Percentiles rank a stretch among this genome's conserved stretches.
Evolutionary conservation across 177 flowering plant species (phyloP).

Genomic region (Tripterygium wilfordii): DNA sequence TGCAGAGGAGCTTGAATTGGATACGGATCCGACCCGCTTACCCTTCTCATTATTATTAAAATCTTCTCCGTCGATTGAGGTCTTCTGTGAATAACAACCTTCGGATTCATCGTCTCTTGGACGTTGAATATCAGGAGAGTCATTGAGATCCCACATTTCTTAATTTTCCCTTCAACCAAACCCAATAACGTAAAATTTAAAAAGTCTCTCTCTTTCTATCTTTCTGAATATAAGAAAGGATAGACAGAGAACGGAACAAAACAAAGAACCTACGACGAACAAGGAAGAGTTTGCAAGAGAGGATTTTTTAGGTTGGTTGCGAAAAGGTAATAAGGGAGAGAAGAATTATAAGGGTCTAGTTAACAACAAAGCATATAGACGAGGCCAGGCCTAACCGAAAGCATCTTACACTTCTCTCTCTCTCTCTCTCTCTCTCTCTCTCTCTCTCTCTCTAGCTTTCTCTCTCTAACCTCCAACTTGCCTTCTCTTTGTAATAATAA

Average conservation of each 20-base stretch:
- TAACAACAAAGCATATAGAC: constrained; percentile 55
- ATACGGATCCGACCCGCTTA: constrained; percentile 54
- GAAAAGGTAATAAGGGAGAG: constrained; percentile 17
- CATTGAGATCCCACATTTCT: constrained; percentile 95
- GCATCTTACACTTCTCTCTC: constrained; percentile 12
- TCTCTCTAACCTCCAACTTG: constrained; percentile 17
- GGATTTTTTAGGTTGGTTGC: constrained; percentile 8
- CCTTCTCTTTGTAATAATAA: background rate
- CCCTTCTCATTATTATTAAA: too few relatives aligned
- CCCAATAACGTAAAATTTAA: background rate
- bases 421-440: constrained; percentile 24
- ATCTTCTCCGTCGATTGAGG: constrained; percentile 27
- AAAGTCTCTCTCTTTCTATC: background rate
- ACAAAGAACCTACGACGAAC: constrained; percentile 22
- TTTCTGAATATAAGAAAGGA: background rate
- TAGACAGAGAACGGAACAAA: background rate
- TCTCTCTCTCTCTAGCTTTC: constrained; percentile 22
- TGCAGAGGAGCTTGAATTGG: constrained; percentile 69
- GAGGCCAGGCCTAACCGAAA: constrained; percentile 25
- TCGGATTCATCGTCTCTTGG: constrained; percentile 38
- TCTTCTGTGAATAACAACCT: constrained; percentile 31
- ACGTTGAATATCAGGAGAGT: constrained; percentile 50
- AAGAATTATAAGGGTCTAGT: constrained; percentile 11
- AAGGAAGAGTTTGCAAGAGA: constrained; percentile 13
- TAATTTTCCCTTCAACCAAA: background rate